Evolutionary conservation across 2,329 filamentous ascomycete species (phyloP).

Genomic region (Dactylella cylindrospora): DNA sequence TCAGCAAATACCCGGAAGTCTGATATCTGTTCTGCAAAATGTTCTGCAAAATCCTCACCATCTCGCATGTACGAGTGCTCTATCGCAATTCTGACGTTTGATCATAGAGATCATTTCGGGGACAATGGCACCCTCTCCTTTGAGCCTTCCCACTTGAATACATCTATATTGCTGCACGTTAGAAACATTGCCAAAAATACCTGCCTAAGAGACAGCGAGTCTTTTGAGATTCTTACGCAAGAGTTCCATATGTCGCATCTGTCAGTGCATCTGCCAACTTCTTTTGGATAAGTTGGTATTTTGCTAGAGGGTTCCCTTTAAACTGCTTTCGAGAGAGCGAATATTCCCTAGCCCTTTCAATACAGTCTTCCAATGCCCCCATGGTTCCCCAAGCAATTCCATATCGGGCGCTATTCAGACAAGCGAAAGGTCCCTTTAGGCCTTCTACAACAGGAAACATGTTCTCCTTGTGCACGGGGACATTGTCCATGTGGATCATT

Average conservation of each 20-base stretch:
- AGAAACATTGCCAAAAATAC: too few species aligned
- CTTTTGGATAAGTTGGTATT: constrained; percentile 96
- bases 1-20: background rate
- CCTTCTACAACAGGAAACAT: constrained; percentile 93
- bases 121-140: constrained; percentile 81
- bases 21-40: background rate
- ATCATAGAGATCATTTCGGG: constrained; percentile 98
- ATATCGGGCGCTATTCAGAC: constrained; percentile 88
- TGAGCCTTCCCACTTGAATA: constrained; percentile 87
- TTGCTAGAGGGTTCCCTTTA: constrained; percentile 89
- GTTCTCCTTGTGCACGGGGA: constrained; percentile 82
- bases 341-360: constrained; percentile 77
- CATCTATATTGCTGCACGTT: constrained; percentile 49
- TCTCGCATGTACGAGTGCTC: constrained; percentile 76
- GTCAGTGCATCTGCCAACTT: constrained; percentile 91
- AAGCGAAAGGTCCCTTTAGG: constrained; percentile 83
- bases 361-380: constrained; percentile 89
- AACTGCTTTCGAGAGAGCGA: constrained; percentile 94
- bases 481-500: constrained; percentile 94
- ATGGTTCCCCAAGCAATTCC: constrained; percentile 94
- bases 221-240: constrained; percentile 58
- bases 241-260: constrained; percentile 85
- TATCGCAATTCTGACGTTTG: constrained; percentile 96
- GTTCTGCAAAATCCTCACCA: constrained; percentile 51
- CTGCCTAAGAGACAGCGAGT: background rate